Evolutionary conservation across 352 stramenopile species (phyloP), one percentile per base, ranked within the genome.

Genomic region (Plasmopara halstedii): DNA sequence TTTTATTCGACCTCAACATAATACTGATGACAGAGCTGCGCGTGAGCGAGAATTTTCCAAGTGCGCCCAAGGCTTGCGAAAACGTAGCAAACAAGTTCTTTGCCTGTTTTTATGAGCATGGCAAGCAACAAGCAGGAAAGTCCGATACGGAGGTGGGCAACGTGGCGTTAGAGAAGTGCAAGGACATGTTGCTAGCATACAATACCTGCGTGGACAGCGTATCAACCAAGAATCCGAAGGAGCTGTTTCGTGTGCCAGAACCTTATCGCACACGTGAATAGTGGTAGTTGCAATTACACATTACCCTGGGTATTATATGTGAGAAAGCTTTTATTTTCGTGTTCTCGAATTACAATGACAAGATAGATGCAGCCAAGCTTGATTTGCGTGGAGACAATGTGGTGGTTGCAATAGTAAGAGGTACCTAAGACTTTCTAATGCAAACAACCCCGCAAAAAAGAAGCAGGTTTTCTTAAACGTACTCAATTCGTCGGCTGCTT

Each of bases 231-330:
- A 52, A 67, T 42, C 76, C 76, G 15, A 85, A 83, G 58, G 67
- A 84, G 62, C 67, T 88, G 50, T 88, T 89, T 57, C 78, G 81
- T 21, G 81, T 88, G 46, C 78, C 78, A 6, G 81, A 92, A 36
- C 73, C 73, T 14, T 92, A 92, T 53, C 78, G 81, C 44, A 70
- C 67, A 46, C 75, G 79, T 37, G 72, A 88, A 31, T 62, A 58
- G 39, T 27, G n/a, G n/a, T n/a, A n/a, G n/a, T n/a, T n/a, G n/a
- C n/a, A n/a, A n/a, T n/a, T n/a, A n/a, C n/a, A n/a, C n/a, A n/a
- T n/a, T n/a, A n/a, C n/a, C n/a, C n/a, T n/a, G n/a, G n/a, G n/a
- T n/a, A n/a, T n/a, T n/a, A n/a, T n/a, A n/a, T n/a, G n/a, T n/a
- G n/a, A n/a, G n/a, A n/a, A n/a, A n/a, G n/a, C n/a, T n/a, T n/a